phyloP scores from a whole-genome alignment of 257 asterid species.

The Solanum stenotomum region DNA sequence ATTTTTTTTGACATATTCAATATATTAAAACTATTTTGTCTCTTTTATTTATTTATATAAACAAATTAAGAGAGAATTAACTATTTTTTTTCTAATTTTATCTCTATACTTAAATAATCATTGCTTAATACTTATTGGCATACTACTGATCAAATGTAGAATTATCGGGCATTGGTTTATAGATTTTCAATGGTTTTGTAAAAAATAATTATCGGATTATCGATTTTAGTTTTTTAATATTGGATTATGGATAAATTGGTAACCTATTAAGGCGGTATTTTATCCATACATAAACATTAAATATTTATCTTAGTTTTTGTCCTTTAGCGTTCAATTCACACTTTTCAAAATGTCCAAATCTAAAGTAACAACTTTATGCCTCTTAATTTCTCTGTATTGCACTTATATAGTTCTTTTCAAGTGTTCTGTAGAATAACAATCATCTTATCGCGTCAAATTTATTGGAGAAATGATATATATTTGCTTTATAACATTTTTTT shows the following conservation, averaged over 20 bases:
- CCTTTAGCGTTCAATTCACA: neutral
- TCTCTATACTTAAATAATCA: neutral
- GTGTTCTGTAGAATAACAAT: neutral
- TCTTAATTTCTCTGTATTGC: neutral
- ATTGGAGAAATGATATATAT: too few relatives aligned
- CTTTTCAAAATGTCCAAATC: too few relatives aligned
- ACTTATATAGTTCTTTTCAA: too few relatives aligned
- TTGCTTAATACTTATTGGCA: neutral
- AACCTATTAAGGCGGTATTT: too few relatives aligned
- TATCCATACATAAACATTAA: too few relatives aligned
- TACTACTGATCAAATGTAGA: neutral
- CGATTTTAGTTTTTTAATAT: neutral
- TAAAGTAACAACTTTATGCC: neutral
- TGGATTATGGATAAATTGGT: rapidly evolving
- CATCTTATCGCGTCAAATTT: neutral
- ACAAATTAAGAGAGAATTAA: neutral
- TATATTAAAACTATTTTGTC: neutral
- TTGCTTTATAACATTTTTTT: too few relatives aligned
- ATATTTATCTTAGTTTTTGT: too few relatives aligned
- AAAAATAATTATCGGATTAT: too few relatives aligned
- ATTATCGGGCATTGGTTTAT: neutral
- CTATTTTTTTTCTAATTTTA: neutral
- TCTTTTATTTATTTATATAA: neutral
- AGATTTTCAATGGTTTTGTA: neutral
- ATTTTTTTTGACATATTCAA: neutral